Evolutionary conservation across 768 basidiomycete genomes (phyloP).

Genomic region (Lactifluus volemus): DNA sequence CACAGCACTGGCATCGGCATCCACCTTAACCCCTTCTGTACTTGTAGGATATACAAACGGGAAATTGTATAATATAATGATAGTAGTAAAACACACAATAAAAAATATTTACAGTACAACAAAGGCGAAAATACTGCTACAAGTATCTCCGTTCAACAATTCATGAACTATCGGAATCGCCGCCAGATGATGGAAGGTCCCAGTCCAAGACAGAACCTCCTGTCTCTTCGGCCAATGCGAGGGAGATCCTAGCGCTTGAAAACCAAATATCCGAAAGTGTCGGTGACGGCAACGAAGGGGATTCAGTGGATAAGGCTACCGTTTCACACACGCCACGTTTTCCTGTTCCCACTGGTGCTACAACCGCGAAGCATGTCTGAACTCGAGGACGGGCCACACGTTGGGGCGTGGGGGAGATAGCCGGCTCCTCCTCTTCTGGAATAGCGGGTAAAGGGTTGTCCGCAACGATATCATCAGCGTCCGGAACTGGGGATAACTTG

Average conservation of each 20-base stretch:
- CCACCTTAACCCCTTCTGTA: not conserved
- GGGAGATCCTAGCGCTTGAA: not conserved
- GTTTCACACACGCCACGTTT: not conserved
- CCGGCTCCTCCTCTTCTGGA: constrained; percentile 9
- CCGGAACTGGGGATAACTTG: not conserved
- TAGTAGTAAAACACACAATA: constrained; percentile 8
- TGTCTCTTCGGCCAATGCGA: constrained; percentile 1
- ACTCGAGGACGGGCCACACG: not conserved
- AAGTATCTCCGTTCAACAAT: not conserved
- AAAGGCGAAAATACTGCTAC: not conserved
- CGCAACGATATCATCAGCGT: not conserved
- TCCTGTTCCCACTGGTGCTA: not conserved
- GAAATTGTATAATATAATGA: constrained; percentile 16
- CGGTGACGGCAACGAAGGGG: constrained; percentile 8
- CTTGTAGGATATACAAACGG: not conserved
- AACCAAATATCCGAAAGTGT: constrained; percentile 18
- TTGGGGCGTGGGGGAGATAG: not conserved
- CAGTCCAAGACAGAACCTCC: constrained; percentile 7
- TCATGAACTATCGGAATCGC: constrained; percentile 4
- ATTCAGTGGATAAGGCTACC: not conserved
- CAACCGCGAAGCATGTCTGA: not conserved
- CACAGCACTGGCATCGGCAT: not conserved
- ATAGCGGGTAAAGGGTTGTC: constrained; percentile 3
- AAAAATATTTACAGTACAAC: constrained; percentile 1
- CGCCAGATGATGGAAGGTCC: constrained; percentile 14